Evolutionary conservation across 192 early-diverging fungal genomes (phyloP), one percentile per base, ranked within the genome.

Genomic region (Paraglomus brasilianum): DNA sequence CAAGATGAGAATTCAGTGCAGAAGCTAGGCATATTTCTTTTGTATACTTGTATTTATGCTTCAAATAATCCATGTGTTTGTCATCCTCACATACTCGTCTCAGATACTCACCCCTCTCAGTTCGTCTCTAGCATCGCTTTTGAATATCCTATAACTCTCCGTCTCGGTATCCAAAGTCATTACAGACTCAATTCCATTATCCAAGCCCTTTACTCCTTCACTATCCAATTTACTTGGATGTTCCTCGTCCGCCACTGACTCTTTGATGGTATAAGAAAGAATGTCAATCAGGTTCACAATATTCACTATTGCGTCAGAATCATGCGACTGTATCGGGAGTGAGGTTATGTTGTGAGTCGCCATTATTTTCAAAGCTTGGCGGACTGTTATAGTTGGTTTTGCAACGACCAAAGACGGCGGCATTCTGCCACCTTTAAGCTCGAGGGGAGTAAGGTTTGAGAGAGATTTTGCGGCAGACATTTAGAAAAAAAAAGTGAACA

Each of bases 241-340:
- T 40, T 66, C 66, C 14, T 58, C 53, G 42, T 72, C 50, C 1
- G 52, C 8, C 1, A 62, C 44, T 41, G 59, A 40, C 39, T 72
- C 72, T 22, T 61, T 72, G 1, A 81, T 55, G 38, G 80, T 50
- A 61, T 83, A 82, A 13, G 75, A 48, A 40, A 85, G 66, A 44
- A 87, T 81, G 72, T 87, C 86, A 63, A 78, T 71, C 11, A 83
- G 65, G 46, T 80, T 82, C 14, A 87, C 78, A 61, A 87, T 86
- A 22, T 75, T 80, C 36, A 80, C 76, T 1, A 84, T 73, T 14
- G 69, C 66, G 13, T 74, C 74, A 19, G 75, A 67, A 58, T 73
- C 61, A 63, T 83, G 84, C 24, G 84, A 86, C 30, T 81, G 81
- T 30, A 87, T 74, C 6, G 86, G 83, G 15, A 87, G 51, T 36